phyloP scores from a whole-genome alignment of 192 early-diverging fungal genomes.

The Chytriomyces sp. region DNA sequence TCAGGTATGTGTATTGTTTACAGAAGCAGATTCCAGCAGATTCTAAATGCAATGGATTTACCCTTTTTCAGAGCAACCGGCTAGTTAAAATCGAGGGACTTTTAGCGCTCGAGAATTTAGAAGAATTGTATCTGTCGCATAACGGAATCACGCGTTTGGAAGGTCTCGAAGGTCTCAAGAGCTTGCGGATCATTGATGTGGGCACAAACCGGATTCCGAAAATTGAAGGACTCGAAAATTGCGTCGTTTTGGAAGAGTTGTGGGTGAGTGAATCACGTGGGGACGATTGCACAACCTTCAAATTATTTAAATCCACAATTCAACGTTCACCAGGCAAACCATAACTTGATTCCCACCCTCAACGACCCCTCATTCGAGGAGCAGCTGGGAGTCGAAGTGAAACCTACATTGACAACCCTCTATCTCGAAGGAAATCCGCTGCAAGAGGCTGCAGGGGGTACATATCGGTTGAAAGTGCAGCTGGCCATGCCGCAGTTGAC shows the following conservation, averaged over 20 bases:
- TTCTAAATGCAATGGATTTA: background rate
- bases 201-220: conserved; percentile 77
- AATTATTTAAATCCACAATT: background rate
- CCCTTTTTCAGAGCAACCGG: conserved; percentile 73
- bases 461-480: conserved; percentile 88
- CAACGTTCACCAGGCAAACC: conserved; percentile 57
- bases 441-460: conserved; percentile 72
- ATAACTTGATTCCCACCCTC: conserved; percentile 78
- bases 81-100: conserved; percentile 78
- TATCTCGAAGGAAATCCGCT: conserved; percentile 97
- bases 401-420: conserved; percentile 72
- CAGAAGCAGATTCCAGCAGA: too few relatives aligned
- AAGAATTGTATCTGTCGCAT: conserved; percentile 92
- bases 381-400: conserved; percentile 60
- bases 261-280: conserved; percentile 67
- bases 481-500: conserved; percentile 80
- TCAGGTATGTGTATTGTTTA: conserved; percentile 46
- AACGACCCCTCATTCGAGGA: conserved; percentile 68
- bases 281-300: background rate
- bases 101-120: conserved; percentile 67
- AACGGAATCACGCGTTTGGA: conserved; percentile 83
- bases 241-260: conserved; percentile 79
- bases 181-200: conserved; percentile 83
- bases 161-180: conserved; percentile 77
- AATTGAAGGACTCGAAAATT: conserved; percentile 74